Evolutionary conservation across 2,329 filamentous ascomycete genomes (phyloP), one percentile per base, ranked within the genome.

Genomic region (Cadophora malorum): DNA sequence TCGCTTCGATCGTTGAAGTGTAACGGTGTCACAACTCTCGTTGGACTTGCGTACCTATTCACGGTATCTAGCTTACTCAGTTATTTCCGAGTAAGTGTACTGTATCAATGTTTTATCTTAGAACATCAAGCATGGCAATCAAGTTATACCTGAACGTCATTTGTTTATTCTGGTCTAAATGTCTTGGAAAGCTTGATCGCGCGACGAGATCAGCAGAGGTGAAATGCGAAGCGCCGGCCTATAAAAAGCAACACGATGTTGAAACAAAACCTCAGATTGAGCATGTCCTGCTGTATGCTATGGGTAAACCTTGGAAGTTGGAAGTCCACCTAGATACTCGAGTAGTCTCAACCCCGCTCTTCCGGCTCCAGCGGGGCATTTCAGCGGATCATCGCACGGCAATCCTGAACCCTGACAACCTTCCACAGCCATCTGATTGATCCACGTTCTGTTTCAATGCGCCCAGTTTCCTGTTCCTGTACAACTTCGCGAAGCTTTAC

Each of bases 141-240:
- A 38, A 10, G 8, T 10, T 38, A 7, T 7, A 38, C 28, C 28
- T 28, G 3, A 14, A 38, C 35, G 35, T 38, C 35, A 38, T 4
- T 38, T 9, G 35, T 38, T 4, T 4, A 14, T 38, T 38, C 8
- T 38, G 35, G 35, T 38, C 35, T 38, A 16, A 64, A 63, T 19
- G 52, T 23, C 28, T 58, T 31, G 14, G 14, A 56, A 67, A 60
- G 61, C 64, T 63, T 69, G 67, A 58, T 67, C 56, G 65, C 28
- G 50, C 45, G 52, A 55, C 38, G 31, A 59, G 63, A 68, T 63
- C 45, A 63, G 55, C 25, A 52, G 63, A 16, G 21, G 60, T 33
- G 28, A 45, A 5, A 2, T 19, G 41, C 12, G 14, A 45, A 45
- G 41, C 41, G 41, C 10, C 41, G 41, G 4, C 41, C 41, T 16